Evolutionary conservation across 371 early-diverging fungal genomes (phyloP).

Genomic region (Sporodiniella umbellata): DNA sequence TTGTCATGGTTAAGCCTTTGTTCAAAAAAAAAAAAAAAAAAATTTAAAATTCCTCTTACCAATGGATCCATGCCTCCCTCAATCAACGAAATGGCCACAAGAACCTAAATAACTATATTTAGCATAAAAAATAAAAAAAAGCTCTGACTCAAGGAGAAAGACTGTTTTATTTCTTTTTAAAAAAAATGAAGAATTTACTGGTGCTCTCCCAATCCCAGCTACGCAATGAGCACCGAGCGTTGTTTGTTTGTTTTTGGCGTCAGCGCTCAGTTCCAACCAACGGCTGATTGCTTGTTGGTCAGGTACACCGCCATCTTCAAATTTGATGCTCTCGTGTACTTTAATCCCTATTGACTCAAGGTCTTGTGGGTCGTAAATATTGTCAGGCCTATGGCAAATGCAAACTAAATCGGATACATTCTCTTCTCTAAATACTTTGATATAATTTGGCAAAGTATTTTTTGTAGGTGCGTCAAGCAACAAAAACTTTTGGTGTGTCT

Average conservation of each 20-base stretch:
- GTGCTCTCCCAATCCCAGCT: conserved; percentile 72
- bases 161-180: not conserved
- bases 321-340: conserved; percentile 56
- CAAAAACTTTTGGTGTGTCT: conserved; percentile 42
- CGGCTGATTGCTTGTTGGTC: conserved; percentile 32
- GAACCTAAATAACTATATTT: conserved; percentile 26
- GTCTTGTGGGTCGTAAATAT: conserved; percentile 49
- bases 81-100: conserved; percentile 62
- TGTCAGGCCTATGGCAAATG: conserved; percentile 45
- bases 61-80: conserved; percentile 70
- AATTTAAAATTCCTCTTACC: conserved; percentile 20
- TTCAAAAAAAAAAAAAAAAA: not conserved
- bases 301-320: conserved; percentile 60
- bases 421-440: conserved; percentile 45
- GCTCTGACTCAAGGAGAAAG: no score
- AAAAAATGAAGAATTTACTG: conserved; percentile 38
- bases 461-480: conserved; percentile 65
- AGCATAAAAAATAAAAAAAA: not conserved
- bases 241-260: conserved; percentile 24
- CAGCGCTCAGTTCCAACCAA: conserved; percentile 38
- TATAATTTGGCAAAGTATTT: conserved; percentile 40
- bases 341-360: conserved; percentile 48
- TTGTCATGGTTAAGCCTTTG: no score
- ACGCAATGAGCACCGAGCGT: conserved; percentile 71
- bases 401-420: conserved; percentile 54